Evolutionary conservation across 2,329 filamentous ascomycete genomes (phyloP).

Genomic region (Calycina marina): DNA sequence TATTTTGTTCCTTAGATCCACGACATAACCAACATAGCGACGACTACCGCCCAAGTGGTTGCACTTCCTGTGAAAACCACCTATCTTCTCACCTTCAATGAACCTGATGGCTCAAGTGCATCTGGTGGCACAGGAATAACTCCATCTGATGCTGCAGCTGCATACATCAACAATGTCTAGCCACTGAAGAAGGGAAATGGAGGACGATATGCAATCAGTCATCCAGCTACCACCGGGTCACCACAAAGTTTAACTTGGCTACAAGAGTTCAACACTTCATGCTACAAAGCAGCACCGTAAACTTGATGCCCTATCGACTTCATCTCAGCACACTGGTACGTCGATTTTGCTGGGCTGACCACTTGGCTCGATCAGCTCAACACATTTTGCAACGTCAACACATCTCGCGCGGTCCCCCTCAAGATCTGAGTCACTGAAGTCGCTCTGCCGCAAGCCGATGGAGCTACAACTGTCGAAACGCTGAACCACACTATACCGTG

Average conservation of each 20-base stretch:
- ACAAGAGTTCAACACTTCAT: constrained; percentile 47
- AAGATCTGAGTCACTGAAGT: constrained; percentile 72
- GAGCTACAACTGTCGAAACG: constrained; percentile 45
- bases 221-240: constrained; percentile 55
- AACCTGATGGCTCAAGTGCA: constrained; percentile 46
- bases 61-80: constrained; percentile 36
- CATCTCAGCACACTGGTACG: constrained; percentile 52
- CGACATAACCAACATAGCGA: background rate
- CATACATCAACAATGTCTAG: constrained; percentile 59
- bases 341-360: constrained; percentile 31
- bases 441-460: constrained; percentile 39
- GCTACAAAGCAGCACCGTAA: constrained; percentile 29
- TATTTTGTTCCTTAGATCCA: background rate
- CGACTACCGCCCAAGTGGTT: background rate
- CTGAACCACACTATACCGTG: constrained; percentile 53
- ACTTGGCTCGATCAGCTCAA: constrained; percentile 22
- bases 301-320: constrained; percentile 47
- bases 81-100: constrained; percentile 65
- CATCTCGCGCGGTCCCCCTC: constrained; percentile 38
- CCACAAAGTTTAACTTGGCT: constrained; percentile 51
- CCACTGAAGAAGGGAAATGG: constrained; percentile 47
- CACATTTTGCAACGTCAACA: constrained; percentile 12
- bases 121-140: constrained; percentile 42
- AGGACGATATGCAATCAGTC: constrained; percentile 43
- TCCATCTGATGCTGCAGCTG: constrained; percentile 44